A percentile compares a stretch with the other conserved stretches of the same genome.
These are phyloP conservation scores for Pascua guehoae DNA, from an alignment of 1,284 basidiomycete species.

Conservation along the genomic window DNA sequence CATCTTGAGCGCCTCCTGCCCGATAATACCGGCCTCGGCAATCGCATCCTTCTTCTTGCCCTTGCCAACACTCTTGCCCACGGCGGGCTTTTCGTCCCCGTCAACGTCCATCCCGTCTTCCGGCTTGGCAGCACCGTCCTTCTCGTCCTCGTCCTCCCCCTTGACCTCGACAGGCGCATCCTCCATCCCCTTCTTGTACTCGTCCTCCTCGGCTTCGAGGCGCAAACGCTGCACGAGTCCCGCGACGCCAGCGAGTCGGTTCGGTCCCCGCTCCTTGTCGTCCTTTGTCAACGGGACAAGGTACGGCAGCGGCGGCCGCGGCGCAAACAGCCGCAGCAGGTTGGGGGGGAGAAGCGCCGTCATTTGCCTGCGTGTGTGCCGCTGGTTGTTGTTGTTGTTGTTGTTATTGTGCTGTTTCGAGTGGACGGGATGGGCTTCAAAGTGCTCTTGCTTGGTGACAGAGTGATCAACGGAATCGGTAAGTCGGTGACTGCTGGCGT, in stretches of 20 bases:
- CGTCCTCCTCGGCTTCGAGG: conserved; percentile 64
- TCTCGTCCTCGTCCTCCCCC: conserved; percentile 1
- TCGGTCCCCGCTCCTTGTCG: conserved; percentile 65
- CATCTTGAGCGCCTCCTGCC: conserved; percentile 58
- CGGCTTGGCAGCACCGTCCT: conserved; percentile 64
- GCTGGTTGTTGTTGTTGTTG: neutral
- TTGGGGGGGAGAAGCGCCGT: conserved; percentile 89
- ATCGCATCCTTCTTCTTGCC: conserved; percentile 69
- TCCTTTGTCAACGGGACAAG: conserved; percentile 77
- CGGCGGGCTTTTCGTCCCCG: conserved; percentile 46
- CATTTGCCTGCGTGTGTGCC: conserved; percentile 31
- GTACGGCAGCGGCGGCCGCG: conserved; percentile 80
- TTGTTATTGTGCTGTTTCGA: neutral
- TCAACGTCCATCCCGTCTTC: conserved; percentile 49
- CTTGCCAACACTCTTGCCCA: conserved; percentile 68
- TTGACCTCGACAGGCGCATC: conserved; percentile 47
- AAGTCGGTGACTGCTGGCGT: too few relatives aligned
- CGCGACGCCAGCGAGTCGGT: conserved; percentile 71
- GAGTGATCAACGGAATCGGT: too few relatives aligned
- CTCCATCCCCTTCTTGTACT: conserved; percentile 43
- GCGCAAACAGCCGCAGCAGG: conserved; percentile 88
- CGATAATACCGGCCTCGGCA: conserved; percentile 51
- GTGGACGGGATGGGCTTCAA: neutral
- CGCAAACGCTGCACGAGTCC: conserved; percentile 66
- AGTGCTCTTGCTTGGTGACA: too few relatives aligned